Evolutionary conservation across 495 filamentous ascomycete genomes (phyloP).

Genomic region (Trichocladium antarcticum): DNA sequence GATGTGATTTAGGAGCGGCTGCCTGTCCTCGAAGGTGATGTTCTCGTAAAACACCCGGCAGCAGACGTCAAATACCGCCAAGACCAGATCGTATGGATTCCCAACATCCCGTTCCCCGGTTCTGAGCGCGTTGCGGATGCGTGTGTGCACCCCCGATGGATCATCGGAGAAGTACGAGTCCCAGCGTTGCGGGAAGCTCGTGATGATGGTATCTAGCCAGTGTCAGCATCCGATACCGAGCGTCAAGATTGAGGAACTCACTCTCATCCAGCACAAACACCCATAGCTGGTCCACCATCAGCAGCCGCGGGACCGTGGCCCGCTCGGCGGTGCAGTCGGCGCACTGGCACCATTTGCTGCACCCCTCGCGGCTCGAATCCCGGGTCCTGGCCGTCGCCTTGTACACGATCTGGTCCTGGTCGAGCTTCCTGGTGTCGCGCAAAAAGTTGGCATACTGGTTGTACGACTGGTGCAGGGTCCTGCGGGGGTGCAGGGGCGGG

Average conservation of each 20-base stretch:
- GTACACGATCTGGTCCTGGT: slow-evolving; percentile 12
- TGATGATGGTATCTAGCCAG: slow-evolving; percentile 6
- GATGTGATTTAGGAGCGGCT: slow-evolving; percentile 10
- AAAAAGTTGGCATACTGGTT: slow-evolving; percentile 10
- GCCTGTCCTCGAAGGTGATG: slow-evolving; percentile 4
- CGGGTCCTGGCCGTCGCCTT: slow-evolving; percentile 3
- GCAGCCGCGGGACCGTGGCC: background rate
- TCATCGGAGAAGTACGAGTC: slow-evolving; percentile 6
- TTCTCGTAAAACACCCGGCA: slow-evolving; percentile 9
- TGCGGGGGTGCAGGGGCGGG: slow-evolving; percentile 9
- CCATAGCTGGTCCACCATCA: slow-evolving; percentile 11
- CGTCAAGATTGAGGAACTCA: background rate
- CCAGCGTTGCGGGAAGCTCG: slow-evolving; percentile 10
- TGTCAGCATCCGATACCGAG: too few species aligned
- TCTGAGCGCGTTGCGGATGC: background rate
- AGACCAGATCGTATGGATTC: slow-evolving; percentile 4
- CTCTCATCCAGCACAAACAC: slow-evolving; percentile 8
- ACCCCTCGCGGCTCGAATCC: slow-evolving; percentile 3
- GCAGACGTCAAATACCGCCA: slow-evolving; percentile 3
- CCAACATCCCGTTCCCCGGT: background rate
- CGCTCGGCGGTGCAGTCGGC: slow-evolving; percentile 5
- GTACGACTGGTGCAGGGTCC: slow-evolving; percentile 9
- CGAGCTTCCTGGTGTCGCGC: slow-evolving; percentile 7
- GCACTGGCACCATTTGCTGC: slow-evolving; percentile 11
- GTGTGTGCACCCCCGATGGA: slow-evolving; percentile 2